Base-by-base conservation (phyloP, 179 eudicot genomes). In the Sideroxylon spinosum region DNA sequence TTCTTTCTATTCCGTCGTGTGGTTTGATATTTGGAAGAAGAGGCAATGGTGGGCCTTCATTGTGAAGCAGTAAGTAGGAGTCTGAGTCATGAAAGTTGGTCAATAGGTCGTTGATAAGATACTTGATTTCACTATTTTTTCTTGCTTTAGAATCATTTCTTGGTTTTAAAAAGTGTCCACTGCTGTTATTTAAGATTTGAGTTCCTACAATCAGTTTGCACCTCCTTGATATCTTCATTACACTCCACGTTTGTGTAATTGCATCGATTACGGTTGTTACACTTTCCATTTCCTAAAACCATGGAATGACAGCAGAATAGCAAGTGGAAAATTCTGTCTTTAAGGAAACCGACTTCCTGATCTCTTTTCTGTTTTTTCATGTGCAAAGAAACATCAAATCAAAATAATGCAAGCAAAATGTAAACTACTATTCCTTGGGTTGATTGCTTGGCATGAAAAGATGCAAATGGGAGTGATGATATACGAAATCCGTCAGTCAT, bases 21-120 rank as follows among this genome's bases (percentile, higher is more conserved):
- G 64, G 63, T 9, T 72, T 46, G 25, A 13, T 28, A 46, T 62
- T 63, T 22, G 52, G 76, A n/a, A 57, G 29, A 16, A 11, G 28
- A 66, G 66, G 66, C 50, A 6, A 28, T 16, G 52, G 53, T 1
- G 17, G 76, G 66, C 66, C 9, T 4, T 16, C 16, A 74, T 57
- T 74, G 28, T 29, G n/a, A 29, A 74, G 32, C 26, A 11, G 17
- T 74, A 29, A 32, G 29, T 74, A 66, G 44, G 65, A 74, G 52
- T 74, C 76, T 74, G 66, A 74, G 66, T 74, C 76, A 74, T 56
- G 66, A 57, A n/a, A 12, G 10, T 26, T 73, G 62, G 52, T 52
- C 0, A 6, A 29, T n/a, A 73, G 16, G 20, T 32, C 44, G 25
- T 55, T 73, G 7, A 16, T 52, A 29, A 26, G 32, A 26, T 72